Evolutionary conservation across 179 eudicot genomes (phyloP).

Genomic region (Silene coronaria): DNA sequence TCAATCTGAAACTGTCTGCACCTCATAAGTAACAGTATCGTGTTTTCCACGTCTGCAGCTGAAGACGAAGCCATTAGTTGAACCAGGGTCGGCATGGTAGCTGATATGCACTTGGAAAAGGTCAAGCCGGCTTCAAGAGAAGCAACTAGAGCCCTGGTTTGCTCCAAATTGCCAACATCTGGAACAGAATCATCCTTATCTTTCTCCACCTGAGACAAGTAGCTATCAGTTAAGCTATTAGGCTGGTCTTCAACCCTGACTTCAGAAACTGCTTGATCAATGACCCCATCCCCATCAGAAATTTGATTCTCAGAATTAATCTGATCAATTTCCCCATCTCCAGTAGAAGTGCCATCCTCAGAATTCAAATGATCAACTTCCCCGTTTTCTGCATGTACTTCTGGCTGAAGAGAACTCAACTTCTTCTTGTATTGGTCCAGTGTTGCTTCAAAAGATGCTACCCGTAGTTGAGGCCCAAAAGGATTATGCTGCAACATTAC

Average conservation of each 20-base stretch:
- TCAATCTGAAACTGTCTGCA: slow-evolving; percentile 92
- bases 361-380: slow-evolving; percentile 31
- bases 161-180: slow-evolving; percentile 88
- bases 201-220: slow-evolving; percentile 50
- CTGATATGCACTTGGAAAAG: slow-evolving; percentile 77
- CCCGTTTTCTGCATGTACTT: slow-evolving; percentile 31
- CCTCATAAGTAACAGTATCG: slow-evolving; percentile 87
- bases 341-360: slow-evolving; percentile 35
- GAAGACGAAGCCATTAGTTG: slow-evolving; percentile 97
- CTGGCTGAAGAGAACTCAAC: slow-evolving; percentile 67
- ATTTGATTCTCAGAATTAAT: slow-evolving; percentile 36
- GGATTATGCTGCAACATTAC: slow-evolving; percentile 96
- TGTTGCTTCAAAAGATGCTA: slow-evolving; percentile 80
- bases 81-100: slow-evolving; percentile 76
- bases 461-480: slow-evolving; percentile 90
- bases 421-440: slow-evolving; percentile 72
- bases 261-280: slow-evolving; percentile 39
- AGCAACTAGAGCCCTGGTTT: slow-evolving; percentile 87
- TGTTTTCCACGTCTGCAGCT: slow-evolving; percentile 83
- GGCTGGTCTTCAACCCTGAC: slow-evolving; percentile 33
- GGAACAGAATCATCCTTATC: slow-evolving; percentile 59
- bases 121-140: slow-evolving; percentile 87
- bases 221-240: slow-evolving; percentile 72
- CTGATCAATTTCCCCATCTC: slow-evolving; percentile 53
- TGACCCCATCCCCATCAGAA: slow-evolving; percentile 49